Conservation (phyloP, 768 basidiomycete genomes). For the Trametes maxima region DNA sequence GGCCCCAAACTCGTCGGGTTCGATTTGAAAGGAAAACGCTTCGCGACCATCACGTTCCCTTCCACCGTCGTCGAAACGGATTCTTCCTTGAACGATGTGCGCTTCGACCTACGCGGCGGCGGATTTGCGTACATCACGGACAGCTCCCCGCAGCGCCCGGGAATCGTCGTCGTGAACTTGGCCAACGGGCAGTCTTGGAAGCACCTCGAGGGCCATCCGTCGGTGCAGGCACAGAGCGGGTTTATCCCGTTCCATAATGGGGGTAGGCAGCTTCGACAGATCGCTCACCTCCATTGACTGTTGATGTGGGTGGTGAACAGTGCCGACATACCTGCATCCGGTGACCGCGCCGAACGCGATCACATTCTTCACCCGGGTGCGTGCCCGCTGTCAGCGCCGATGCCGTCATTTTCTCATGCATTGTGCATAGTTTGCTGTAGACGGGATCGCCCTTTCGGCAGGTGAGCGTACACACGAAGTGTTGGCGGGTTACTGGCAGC, state of each 20-base stretch:
- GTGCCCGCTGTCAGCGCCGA: background rate
- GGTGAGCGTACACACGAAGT: background rate
- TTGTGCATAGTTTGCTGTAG: slow-evolving; percentile 15
- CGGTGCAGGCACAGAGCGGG: background rate
- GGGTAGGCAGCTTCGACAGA: background rate
- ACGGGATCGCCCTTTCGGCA: slow-evolving; percentile 22
- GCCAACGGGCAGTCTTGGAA: slow-evolving; percentile 22
- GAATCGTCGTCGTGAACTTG: slow-evolving; percentile 18
- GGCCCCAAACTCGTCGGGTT: slow-evolving; percentile 26
- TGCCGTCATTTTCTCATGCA: background rate
- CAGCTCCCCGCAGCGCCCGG: slow-evolving; percentile 14
- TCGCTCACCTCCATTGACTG: background rate
- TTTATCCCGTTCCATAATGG: slow-evolving; percentile 21
- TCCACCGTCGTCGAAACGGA: slow-evolving; percentile 21
- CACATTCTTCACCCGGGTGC: slow-evolving; percentile 14
- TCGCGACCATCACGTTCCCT: slow-evolving; percentile 23
- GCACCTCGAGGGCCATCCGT: slow-evolving; percentile 16
- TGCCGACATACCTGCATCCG: slow-evolving; percentile 16
- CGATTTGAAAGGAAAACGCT: slow-evolving; percentile 14
- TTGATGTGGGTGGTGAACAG: background rate
- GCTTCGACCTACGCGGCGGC: slow-evolving; percentile 24
- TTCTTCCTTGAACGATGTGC: slow-evolving; percentile 26
- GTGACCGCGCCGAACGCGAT: slow-evolving; percentile 5
- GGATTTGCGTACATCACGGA: slow-evolving; percentile 25
- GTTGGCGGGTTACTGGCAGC: background rate